Percentiles rank a stretch among this genome's conserved stretches.
These are phyloP conservation scores for Cutaneotrichosporon sp. DNA, from an alignment of 1,284 basidiomycete species.

Conservation along the genomic window DNA sequence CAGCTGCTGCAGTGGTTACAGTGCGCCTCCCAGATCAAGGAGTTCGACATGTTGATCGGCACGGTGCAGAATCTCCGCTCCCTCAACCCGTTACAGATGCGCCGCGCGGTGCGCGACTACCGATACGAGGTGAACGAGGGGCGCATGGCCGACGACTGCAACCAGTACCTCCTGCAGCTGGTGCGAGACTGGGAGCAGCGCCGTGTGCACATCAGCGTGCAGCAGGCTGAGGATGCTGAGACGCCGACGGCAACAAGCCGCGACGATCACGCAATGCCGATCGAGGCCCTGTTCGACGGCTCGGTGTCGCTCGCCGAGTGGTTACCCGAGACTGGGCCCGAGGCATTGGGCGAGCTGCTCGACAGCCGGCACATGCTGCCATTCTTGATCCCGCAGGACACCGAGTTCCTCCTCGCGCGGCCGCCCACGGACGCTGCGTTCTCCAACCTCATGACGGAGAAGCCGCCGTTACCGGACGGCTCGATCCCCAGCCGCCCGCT, in stretches of 20 bases:
- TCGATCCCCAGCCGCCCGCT: conserved; percentile 28
- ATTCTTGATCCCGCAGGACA: conserved; percentile 76
- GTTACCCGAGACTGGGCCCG: conserved; percentile 72
- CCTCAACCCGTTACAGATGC: conserved; percentile 94
- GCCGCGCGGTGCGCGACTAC: conserved; percentile 89
- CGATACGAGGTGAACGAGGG: conserved; percentile 91
- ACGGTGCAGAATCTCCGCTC: conserved; percentile 84
- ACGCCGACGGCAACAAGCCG: conserved; percentile 30
- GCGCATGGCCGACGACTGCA: conserved; percentile 90
- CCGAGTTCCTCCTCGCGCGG: conserved; percentile 70
- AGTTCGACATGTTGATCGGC: conserved; percentile 83
- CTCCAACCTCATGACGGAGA: conserved; percentile 30
- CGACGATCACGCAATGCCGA: conserved; percentile 45
- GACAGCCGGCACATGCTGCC: conserved; percentile 93
- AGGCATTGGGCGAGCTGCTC: conserved; percentile 79
- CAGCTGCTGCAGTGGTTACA: conserved; percentile 77
- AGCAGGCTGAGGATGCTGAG: conserved; percentile 60
- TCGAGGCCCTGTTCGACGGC: conserved; percentile 78
- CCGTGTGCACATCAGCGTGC: conserved; percentile 75
- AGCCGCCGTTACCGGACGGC: conserved; percentile 34
- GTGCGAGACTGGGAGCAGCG: conserved; percentile 96
- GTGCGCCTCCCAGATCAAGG: conserved; percentile 68
- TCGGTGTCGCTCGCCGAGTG: conserved; percentile 66
- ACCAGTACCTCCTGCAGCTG: conserved; percentile 87
- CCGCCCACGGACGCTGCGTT: conserved; percentile 45